Evolutionary conservation across 1,139 yeast genomes (phyloP), one percentile per base, ranked within the genome.

Genomic region (Candida sp.): DNA sequence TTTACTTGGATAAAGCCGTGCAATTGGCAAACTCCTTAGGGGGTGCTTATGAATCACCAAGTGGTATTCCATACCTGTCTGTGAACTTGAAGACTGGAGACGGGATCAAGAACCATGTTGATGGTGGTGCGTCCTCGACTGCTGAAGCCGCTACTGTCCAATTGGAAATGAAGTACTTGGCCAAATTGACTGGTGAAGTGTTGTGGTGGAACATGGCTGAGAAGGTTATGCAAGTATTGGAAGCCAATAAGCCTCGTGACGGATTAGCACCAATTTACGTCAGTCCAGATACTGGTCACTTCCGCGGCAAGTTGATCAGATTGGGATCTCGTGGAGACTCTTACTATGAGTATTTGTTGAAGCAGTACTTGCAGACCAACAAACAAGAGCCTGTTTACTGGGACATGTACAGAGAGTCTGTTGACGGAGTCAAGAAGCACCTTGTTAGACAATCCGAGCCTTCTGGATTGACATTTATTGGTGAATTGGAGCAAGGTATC

Each of bases 301-400:
- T 82, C 66, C 83, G 77, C 55, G 92, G 91, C 0, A 63, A 66
- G 1, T 68, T 81, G 52, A 90, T 93, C 54, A 80, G 97, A 56
- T 72, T 93, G 52, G 98, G 98, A 0, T 89, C 96, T 1, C 79
- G 97, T 60, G 98, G 97, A 46, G 98, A 92, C 67, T 90, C 97
- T 1, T 93, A 92, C 66, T 93, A 93, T 63, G 98, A 93, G 69
- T 92, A 91, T 66, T 75, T 93, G 49, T 77, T 92, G 59, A 93
- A 93, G 68, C 97, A 92, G 68, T 90, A 86, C 65, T 72, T 93
- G 57, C 94, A 90, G 66, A 90, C 98, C 2, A 80, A 80, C 51
- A 80, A 81, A 61, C 68, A 75, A 51, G 90, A 86, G 58, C 70
- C 70, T 1, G 68, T 86, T n/a, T 91, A 84, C 74, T 78, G 81